These are phyloP conservation scores for Pleurotus cornucopiae DNA, from an alignment of 768 basidiomycete genomes.

Conservation along the genomic window DNA sequence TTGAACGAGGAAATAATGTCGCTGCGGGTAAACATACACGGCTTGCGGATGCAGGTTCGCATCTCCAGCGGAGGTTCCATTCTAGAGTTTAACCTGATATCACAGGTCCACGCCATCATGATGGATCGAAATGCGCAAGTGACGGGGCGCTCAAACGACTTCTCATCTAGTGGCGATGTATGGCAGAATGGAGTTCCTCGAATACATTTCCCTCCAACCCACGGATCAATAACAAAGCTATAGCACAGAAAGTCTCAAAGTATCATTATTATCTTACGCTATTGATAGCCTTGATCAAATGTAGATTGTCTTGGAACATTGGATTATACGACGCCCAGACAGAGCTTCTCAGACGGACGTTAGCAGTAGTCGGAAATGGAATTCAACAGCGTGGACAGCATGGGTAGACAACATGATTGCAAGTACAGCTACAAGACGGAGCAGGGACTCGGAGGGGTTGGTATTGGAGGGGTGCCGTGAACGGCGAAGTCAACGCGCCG, in stretches of 20 bases:
- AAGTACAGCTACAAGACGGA: too few relatives aligned
- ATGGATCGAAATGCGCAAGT: constrained; percentile 67
- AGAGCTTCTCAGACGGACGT: too few relatives aligned
- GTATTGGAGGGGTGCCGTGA: constrained; percentile 1
- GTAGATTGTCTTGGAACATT: too few relatives aligned
- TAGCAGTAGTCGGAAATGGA: too few relatives aligned
- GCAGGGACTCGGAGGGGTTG: not conserved
- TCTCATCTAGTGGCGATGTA: not conserved
- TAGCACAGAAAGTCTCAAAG: not conserved
- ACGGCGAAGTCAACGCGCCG: constrained; percentile 4
- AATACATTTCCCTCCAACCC: constrained; percentile 5
- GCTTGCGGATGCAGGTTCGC: constrained; percentile 74
- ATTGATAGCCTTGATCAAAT: too few relatives aligned
- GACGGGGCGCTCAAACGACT: constrained; percentile 33
- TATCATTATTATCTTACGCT: too few relatives aligned
- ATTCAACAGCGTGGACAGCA: too few relatives aligned
- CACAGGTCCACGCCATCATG: constrained; percentile 65
- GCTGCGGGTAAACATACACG: constrained; percentile 65
- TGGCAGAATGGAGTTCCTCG: not conserved
- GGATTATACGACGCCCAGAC: too few relatives aligned
- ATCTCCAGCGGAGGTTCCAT: not conserved
- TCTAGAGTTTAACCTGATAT: constrained; percentile 2
- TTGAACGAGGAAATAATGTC: constrained; percentile 72
- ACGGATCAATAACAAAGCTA: constrained; percentile 5
- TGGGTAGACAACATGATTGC: too few relatives aligned